Conservation (phyloP, 257 asterid genomes). For the Solanum commersonii region DNA sequence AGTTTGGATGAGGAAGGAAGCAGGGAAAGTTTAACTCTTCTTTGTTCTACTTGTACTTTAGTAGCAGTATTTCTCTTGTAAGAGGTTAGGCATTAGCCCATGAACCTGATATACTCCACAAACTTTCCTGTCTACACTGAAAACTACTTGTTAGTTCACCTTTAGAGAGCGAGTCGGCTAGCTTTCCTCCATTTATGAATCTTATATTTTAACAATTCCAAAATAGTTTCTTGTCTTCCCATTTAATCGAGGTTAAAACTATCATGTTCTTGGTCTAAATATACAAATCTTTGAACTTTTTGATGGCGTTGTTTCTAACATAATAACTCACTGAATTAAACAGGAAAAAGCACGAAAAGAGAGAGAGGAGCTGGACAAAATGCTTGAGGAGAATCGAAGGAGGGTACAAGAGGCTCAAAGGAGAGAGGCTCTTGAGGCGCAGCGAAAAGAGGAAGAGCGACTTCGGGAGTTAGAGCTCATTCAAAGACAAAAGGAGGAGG, state of each 20-base stretch:
- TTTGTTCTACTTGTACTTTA: not conserved
- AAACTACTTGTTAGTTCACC: not conserved
- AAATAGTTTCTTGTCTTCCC: not conserved
- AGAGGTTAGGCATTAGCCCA: not conserved
- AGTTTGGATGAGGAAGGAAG: not conserved
- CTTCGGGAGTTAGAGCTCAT: slow-evolving; percentile 70
- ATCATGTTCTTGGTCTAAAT: not conserved
- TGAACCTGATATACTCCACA: not conserved
- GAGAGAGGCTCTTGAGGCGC: slow-evolving; percentile 71
- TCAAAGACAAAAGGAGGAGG: slow-evolving; percentile 88
- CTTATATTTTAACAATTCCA: not conserved
- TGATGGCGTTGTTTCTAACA: not conserved
- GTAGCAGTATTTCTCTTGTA: not conserved
- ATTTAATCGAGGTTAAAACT: not conserved
- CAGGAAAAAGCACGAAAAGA: slow-evolving; percentile 90
- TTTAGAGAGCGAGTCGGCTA: not conserved
- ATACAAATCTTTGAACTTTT: not conserved
- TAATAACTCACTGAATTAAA: not conserved
- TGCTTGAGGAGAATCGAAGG: slow-evolving; percentile 89
- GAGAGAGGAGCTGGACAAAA: slow-evolving; percentile 88
- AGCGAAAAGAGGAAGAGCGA: slow-evolving; percentile 71
- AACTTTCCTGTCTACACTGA: not conserved
- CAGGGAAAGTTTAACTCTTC: not conserved
- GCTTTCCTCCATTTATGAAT: not conserved
- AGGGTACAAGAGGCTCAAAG: slow-evolving; percentile 92